These are phyloP conservation scores for Psilocybe subaeruginosa DNA, from an alignment of 768 basidiomycete genomes.

Conservation along the genomic window DNA sequence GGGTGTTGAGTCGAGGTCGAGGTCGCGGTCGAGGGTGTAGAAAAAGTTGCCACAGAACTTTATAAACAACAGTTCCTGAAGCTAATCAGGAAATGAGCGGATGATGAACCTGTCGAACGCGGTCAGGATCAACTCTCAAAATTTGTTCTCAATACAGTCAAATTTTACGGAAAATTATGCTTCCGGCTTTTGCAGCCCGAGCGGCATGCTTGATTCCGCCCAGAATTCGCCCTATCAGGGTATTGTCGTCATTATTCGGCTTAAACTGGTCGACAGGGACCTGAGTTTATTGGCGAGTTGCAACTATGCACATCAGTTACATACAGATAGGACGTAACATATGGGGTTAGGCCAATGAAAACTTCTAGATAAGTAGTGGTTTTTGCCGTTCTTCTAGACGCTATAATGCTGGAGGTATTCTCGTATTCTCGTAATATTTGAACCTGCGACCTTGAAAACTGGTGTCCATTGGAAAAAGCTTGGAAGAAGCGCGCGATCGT, in stretches of 20 bases:
- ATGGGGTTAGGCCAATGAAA: too few species aligned
- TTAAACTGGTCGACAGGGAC: neutral
- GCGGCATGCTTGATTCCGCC: neutral
- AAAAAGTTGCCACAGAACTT: constrained; percentile 4
- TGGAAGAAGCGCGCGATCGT: neutral
- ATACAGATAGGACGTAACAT: neutral
- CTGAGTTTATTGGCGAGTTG: too few species aligned
- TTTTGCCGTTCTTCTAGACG: neutral
- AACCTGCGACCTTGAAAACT: neutral
- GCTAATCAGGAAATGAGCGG: constrained; percentile 23
- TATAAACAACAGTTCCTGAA: constrained; percentile 13
- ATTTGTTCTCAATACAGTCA: neutral
- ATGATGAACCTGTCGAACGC: neutral
- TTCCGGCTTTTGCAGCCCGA: neutral
- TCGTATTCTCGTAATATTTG: neutral
- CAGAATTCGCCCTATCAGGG: neutral
- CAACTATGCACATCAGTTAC: neutral
- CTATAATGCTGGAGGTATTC: neutral
- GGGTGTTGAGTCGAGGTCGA: neutral
- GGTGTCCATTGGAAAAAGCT: too few species aligned
- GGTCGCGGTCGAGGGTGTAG: constrained; percentile 2
- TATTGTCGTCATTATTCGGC: neutral
- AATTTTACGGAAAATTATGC: neutral
- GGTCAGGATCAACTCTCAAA: neutral
- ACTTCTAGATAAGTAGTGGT: too few species aligned